These are phyloP conservation scores for Pseudogymnoascus sp. DNA, from an alignment of 2,329 filamentous ascomycete genomes.

Conservation along the genomic window DNA sequence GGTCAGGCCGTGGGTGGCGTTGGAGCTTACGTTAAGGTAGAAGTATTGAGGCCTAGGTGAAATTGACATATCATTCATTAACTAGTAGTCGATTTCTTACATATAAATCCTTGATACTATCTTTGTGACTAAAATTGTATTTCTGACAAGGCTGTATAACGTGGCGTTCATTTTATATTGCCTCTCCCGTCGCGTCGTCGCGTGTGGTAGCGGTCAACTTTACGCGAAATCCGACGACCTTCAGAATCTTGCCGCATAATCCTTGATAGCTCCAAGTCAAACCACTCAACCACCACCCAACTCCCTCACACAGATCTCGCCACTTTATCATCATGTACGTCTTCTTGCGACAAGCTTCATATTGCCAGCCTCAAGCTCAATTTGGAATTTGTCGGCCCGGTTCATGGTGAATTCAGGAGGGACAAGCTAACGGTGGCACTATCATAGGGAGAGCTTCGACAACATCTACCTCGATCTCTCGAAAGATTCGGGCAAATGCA, in stretches of 20 bases:
- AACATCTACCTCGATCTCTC: constrained; percentile 95
- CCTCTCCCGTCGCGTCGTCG: not conserved
- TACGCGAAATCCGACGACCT: constrained; percentile 3
- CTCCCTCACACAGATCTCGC: not conserved
- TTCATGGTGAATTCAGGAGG: not conserved
- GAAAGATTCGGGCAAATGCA: constrained; percentile 83
- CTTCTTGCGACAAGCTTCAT: not conserved
- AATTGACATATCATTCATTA: no score
- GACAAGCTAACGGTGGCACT: not conserved
- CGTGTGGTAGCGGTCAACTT: constrained; percentile 6
- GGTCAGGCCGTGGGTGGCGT: not conserved
- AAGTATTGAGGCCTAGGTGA: not conserved
- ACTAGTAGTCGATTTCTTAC: no score
- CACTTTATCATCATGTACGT: constrained; percentile 5
- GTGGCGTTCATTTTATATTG: not conserved
- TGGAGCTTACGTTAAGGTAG: not conserved
- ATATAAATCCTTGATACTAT: not conserved
- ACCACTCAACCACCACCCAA: constrained; percentile 4
- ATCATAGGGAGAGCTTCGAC: constrained; percentile 80
- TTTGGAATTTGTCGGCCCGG: not conserved
- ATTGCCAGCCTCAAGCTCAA: not conserved
- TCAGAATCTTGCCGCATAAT: constrained; percentile 8
- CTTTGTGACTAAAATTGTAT: not conserved
- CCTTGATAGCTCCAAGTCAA: not conserved
- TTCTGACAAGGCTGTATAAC: not conserved